phyloP scores from a whole-genome alignment of 139 green algal genomes.

The Chlorella sp. region DNA sequence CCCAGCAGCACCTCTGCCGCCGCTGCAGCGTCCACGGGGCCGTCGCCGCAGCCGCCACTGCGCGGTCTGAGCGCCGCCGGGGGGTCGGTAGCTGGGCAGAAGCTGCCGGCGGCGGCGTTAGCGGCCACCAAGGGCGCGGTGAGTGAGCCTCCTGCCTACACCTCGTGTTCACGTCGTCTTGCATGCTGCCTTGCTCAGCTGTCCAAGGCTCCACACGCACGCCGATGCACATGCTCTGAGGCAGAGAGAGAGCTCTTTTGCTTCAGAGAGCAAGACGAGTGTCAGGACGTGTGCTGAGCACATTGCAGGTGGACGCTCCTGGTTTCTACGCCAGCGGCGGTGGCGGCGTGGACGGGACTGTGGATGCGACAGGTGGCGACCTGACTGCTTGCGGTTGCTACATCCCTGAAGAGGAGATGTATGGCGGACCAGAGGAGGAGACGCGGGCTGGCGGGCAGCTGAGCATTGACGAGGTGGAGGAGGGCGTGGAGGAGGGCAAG shows the following conservation, averaged over 20 bases:
- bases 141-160: no score
- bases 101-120: not conserved
- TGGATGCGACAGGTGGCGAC: not conserved
- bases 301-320: no score
- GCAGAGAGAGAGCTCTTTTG: no score
- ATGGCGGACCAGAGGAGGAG: no score
- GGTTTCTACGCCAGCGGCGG: not conserved
- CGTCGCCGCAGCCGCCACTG: not conserved
- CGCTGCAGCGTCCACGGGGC: not conserved
- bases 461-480: slow-evolving; percentile 30
- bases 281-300: no score
- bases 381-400: not conserved
- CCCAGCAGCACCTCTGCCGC: no score
- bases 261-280: no score
- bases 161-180: no score
- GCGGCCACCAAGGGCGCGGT: not conserved
- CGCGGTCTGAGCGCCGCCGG: not conserved
- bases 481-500: slow-evolving; percentile 35
- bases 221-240: no score
- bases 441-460: slow-evolving; percentile 17
- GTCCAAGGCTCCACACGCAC: no score
- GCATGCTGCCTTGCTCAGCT: no score
- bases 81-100: no score
- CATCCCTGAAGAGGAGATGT: slow-evolving; percentile 12
- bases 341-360: not conserved